Base-by-base conservation (phyloP, 2,329 filamentous ascomycete genomes). In the Fusarium brachygibbosum region DNA sequence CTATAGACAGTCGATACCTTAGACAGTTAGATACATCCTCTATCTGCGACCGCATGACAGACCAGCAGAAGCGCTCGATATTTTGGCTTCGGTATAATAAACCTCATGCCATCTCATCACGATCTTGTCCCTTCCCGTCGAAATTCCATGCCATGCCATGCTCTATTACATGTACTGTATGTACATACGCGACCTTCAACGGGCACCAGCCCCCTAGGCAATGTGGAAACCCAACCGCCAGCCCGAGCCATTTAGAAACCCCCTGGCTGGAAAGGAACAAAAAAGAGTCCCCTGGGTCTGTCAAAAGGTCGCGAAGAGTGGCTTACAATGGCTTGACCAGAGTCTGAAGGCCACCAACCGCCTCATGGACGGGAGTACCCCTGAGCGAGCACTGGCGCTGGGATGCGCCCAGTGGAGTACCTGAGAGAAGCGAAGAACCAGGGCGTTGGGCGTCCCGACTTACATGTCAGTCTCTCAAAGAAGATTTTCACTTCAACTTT, bases 321-420 rank as follows among this genome's bases (percentile, higher is more conserved):
- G 62, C 62, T 65, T 65, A 31, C 11, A 16, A 65, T 53, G 59
- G 59, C 52, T 65, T 60, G 61, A 51, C 63, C 34, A 61, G 58
- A 51, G 54, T 54, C 46, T 66, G 60, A 58, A 55, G 63, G 54
- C 35, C 38, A 42, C 50, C 48, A 21, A 32, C 48, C 34, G 48
- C 48, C 34, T 40, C 48, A 51, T 51, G 48, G 59, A 67, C 66
- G 72, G 72, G 63, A 68, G 56, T 63, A 70, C 69, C 72, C 63
- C 69, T 74, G 71, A 56, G 65, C 40, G 63, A 56, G 61, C 42
- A 70, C 58, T 74, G 71, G 72, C 72, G 72, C 61, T 72, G 71
- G 52, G 72, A 74, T 74, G 69, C 71, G 71, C 68, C 69, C 65
- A 61, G 73, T 75, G 72, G 73, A 68, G 65, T 31, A 58, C 35